These are phyloP conservation scores for Fusarium drepaniforme DNA, from an alignment of 2,329 filamentous ascomycete species.

Conservation along the genomic window DNA sequence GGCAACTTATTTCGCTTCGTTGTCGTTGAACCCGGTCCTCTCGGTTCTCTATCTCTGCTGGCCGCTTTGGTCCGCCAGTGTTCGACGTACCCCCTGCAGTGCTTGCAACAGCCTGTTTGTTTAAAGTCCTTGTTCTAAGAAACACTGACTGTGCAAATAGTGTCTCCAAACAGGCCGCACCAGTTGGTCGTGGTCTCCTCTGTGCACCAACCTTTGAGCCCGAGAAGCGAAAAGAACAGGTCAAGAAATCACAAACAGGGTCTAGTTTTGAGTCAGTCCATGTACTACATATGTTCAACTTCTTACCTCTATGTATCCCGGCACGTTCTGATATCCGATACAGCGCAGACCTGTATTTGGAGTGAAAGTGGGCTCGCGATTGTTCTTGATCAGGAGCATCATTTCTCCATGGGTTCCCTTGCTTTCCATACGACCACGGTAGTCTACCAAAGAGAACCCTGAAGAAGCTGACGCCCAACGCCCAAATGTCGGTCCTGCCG, in stretches of 20 bases:
- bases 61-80: neutral
- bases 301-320: neutral
- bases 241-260: neutral
- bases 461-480: neutral
- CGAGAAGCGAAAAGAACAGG: neutral
- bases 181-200: neutral
- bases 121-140: neutral
- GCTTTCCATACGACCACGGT: neutral
- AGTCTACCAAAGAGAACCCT: neutral
- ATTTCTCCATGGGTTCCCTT: neutral
- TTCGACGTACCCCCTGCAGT: neutral
- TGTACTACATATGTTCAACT: neutral
- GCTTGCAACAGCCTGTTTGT: neutral
- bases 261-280: neutral
- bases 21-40: neutral
- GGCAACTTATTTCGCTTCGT: neutral
- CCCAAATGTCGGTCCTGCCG: slow-evolving; percentile 2
- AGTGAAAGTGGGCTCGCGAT: neutral
- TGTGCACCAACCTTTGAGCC: neutral
- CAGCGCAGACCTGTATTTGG: neutral
- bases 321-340: neutral
- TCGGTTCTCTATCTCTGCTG: neutral
- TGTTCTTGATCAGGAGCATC: neutral
- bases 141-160: neutral
- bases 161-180: neutral